phyloP scores from a whole-genome alignment of 2,329 filamentous ascomycete species.

The Pseudocercospora fijiensis region DNA sequence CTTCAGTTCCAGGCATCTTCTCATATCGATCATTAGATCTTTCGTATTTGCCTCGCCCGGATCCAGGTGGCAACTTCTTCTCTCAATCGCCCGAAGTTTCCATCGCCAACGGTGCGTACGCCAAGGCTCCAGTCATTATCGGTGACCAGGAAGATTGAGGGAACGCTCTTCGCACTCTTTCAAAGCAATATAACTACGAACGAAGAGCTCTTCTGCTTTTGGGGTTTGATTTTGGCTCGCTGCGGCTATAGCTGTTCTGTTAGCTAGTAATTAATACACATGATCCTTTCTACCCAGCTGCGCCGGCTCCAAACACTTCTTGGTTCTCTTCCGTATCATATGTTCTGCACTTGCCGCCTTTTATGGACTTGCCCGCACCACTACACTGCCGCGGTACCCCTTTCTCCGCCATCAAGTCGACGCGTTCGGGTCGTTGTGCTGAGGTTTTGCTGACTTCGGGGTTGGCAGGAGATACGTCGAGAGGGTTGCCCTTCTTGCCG shows the following conservation, averaged over 20 bases:
- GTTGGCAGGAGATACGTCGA: background rate
- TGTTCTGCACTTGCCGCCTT: background rate
- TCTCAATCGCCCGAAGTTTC: constrained; percentile 63
- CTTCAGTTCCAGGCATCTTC: constrained; percentile 67
- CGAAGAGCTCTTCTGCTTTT: constrained; percentile 44
- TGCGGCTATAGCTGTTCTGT: background rate
- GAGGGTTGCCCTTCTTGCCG: background rate
- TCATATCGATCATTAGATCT: constrained; percentile 68
- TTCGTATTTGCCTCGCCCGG: constrained; percentile 71
- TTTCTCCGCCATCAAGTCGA: background rate
- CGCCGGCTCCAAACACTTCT: background rate
- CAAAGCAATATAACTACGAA: constrained; percentile 62
- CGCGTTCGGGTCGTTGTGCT: background rate
- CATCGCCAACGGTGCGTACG: constrained; percentile 53
- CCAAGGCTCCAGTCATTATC: constrained; percentile 63
- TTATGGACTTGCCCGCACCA: background rate
- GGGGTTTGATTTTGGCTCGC: background rate
- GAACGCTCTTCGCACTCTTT: constrained; percentile 49
- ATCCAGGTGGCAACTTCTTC: constrained; percentile 57
- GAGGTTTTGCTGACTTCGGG: background rate
- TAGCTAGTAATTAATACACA: background rate
- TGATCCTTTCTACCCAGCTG: background rate
- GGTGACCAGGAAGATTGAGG: constrained; percentile 78
- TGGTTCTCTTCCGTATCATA: background rate
- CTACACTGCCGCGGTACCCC: background rate